Percentiles rank a stretch among this genome's conserved stretches.
Conservation (phyloP, 2,329 filamentous ascomycete species). For the Rhynchosporium agropyri region DNA sequence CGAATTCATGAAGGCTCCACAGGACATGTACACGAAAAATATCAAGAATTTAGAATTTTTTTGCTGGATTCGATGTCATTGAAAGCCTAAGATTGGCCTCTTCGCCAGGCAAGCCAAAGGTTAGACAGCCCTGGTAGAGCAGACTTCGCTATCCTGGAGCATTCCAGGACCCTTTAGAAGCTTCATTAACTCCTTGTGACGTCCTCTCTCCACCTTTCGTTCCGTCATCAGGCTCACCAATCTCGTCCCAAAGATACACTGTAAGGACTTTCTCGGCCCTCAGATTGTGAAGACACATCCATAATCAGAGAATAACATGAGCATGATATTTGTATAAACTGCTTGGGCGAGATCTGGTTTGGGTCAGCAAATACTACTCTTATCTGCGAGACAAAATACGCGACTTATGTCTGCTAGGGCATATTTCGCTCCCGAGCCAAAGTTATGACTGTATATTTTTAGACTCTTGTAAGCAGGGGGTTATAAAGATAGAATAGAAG, state of each 20-base stretch:
- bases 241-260: slow-evolving; percentile 33
- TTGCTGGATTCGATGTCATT: too few relatives aligned
- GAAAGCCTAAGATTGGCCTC: too few relatives aligned
- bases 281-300: slow-evolving; percentile 22
- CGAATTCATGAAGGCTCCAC: too few relatives aligned
- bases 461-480: background rate
- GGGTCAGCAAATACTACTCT: background rate
- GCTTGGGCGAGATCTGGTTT: slow-evolving; percentile 27
- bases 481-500: background rate
- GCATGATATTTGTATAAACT: slow-evolving; percentile 27
- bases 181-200: background rate
- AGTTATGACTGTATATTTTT: slow-evolving; percentile 25
- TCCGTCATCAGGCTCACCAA: slow-evolving; percentile 49
- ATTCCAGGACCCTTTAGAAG: too few relatives aligned
- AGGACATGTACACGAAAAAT: too few relatives aligned
- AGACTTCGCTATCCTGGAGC: too few relatives aligned
- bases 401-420: slow-evolving; percentile 23
- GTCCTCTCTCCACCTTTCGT: slow-evolving; percentile 42
- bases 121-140: too few relatives aligned
- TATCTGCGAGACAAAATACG: background rate
- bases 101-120: too few relatives aligned
- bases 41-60: too few relatives aligned
- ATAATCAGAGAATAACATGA: slow-evolving; percentile 23
- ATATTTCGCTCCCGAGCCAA: slow-evolving; percentile 27
- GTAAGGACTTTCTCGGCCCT: slow-evolving; percentile 15